Percentiles rank a stretch among this genome's conserved stretches.
These are phyloP conservation scores for Kwoniella dejecticola DNA, from an alignment of 768 basidiomycete genomes.

Conservation along the genomic window DNA sequence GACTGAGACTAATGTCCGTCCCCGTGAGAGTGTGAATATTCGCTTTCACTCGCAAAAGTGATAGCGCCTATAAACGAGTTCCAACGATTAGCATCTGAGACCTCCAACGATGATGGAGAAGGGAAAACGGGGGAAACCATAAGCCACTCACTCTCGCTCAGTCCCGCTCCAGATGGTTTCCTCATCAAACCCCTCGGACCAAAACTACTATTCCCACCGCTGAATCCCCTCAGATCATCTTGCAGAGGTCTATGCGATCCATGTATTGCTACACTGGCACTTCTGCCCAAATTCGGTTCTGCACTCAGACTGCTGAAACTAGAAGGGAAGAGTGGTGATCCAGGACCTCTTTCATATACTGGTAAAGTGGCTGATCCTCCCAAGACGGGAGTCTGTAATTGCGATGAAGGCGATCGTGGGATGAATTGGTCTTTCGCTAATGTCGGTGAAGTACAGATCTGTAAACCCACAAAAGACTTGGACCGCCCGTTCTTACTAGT, in stretches of 20 bases:
- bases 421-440: conserved; percentile 6
- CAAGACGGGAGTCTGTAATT: conserved; percentile 10
- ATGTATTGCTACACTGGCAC: conserved; percentile 35
- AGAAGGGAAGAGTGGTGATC: conserved; percentile 77
- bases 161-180: conserved; percentile 40
- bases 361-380: conserved; percentile 11
- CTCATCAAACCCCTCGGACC: conserved; percentile 27
- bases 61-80: conserved; percentile 39
- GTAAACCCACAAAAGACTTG: conserved; percentile 53
- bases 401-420: conserved; percentile 15
- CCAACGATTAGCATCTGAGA: neutral
- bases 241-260: conserved; percentile 25
- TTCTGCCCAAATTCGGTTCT: conserved; percentile 64
- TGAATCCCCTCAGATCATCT: conserved; percentile 11
- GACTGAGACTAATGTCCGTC: too few species aligned
- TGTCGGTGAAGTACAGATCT: conserved; percentile 32
- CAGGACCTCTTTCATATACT: conserved; percentile 64
- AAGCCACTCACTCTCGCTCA: conserved; percentile 50
- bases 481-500: conserved; percentile 24
- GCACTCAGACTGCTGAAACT: conserved; percentile 71
- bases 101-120: too few species aligned
- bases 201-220: neutral
- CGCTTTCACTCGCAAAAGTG: conserved; percentile 48
- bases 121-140: too few species aligned
- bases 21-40: conserved; percentile 19